Evolutionary conservation across 331 rosid genomes (phyloP).

Genomic region (Acacia concinna): DNA sequence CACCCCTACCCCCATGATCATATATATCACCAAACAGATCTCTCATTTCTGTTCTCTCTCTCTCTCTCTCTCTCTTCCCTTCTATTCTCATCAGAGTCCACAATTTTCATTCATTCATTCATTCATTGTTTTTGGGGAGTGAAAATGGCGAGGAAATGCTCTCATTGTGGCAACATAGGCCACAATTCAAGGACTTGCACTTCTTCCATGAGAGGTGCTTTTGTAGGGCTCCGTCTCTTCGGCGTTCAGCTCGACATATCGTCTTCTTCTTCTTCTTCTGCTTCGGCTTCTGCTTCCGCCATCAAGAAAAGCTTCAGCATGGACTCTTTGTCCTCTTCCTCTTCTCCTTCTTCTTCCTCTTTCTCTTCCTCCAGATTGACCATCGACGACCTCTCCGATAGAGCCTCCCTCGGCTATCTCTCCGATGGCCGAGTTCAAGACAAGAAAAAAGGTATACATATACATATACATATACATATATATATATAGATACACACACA

Average conservation of each 20-base stretch:
- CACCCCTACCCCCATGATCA: slow-evolving; percentile 45
- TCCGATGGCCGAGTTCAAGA: slow-evolving; percentile 79
- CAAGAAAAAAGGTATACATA: slow-evolving; percentile 68
- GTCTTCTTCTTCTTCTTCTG: slow-evolving; percentile 28
- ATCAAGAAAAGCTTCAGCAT: slow-evolving; percentile 83
- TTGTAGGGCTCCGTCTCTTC: slow-evolving; percentile 65
- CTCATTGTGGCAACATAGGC: slow-evolving; percentile 95
- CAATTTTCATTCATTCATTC: no score
- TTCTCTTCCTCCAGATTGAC: slow-evolving; percentile 45
- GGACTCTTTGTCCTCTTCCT: slow-evolving; percentile 61
- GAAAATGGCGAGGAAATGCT: slow-evolving; percentile 89
- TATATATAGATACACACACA: no score
- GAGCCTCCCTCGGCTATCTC: slow-evolving; percentile 58
- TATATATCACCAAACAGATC: slow-evolving; percentile 60
- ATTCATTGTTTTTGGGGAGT: neutral
- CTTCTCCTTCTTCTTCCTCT: slow-evolving; percentile 44
- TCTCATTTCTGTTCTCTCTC: slow-evolving; percentile 25
- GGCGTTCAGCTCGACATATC: slow-evolving; percentile 70
- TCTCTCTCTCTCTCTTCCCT: neutral
- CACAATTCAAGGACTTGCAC: slow-evolving; percentile 92
- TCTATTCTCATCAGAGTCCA: no score
- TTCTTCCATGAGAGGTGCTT: slow-evolving; percentile 44
- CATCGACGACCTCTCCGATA: slow-evolving; percentile 42
- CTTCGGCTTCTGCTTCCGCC: slow-evolving; percentile 24
- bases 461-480: neutral